Conservation (phyloP, 2,329 filamentous ascomycete genomes). For the Colletotrichum navitas region DNA sequence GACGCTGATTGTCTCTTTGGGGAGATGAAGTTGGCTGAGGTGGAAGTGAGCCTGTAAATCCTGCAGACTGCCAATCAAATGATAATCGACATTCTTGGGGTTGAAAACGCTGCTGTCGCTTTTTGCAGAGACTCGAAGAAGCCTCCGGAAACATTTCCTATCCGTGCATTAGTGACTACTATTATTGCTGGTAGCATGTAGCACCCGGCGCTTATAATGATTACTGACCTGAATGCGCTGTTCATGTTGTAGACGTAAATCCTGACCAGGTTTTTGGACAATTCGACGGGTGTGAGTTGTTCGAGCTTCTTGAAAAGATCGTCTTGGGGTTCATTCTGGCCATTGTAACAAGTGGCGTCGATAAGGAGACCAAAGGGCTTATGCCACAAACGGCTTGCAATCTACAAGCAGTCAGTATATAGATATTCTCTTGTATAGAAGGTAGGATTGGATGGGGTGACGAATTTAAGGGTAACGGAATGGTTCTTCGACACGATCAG, state of each 20-base stretch:
- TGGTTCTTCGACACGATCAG: not conserved
- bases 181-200: not conserved
- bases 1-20: constrained; percentile 78
- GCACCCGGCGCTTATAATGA: constrained; percentile 32
- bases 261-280: constrained; percentile 69
- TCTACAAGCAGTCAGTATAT: constrained; percentile 55
- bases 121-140: constrained; percentile 72
- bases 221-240: constrained; percentile 70
- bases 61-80: constrained; percentile 73
- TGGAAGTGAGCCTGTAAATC: constrained; percentile 77
- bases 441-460: not conserved
- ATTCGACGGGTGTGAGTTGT: constrained; percentile 71
- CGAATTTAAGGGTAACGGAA: not conserved
- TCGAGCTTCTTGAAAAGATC: constrained; percentile 74
- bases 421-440: not conserved
- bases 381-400: constrained; percentile 78
- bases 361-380: constrained; percentile 76
- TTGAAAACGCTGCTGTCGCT: constrained; percentile 74
- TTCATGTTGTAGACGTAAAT: constrained; percentile 83
- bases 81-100: constrained; percentile 74
- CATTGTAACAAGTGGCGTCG: constrained; percentile 78
- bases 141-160: constrained; percentile 74
- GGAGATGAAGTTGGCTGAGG: constrained; percentile 73
- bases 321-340: constrained; percentile 75
- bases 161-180: constrained; percentile 9